Percentiles rank a stretch among this genome's conserved stretches.
Evolutionary conservation across 148 eudicot genomes (phyloP).

Genomic region (Rhododendron ferrugineum): DNA sequence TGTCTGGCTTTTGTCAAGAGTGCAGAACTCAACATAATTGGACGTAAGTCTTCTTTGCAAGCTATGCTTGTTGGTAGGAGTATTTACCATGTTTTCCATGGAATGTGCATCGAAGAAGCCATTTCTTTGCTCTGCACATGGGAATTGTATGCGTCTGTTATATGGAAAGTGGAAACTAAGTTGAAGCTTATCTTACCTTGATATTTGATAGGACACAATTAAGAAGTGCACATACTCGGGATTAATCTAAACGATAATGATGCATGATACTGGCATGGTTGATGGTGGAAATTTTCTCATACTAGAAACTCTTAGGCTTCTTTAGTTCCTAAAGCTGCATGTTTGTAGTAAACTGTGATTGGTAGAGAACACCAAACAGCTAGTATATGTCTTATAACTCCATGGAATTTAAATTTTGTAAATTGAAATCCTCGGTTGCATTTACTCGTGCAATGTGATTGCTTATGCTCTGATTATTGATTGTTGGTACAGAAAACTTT

Average conservation of each 20-base stretch:
- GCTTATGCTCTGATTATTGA: neutral
- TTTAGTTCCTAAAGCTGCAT: neutral
- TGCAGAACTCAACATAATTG: slow-evolving; percentile 71
- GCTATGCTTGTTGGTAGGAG: neutral
- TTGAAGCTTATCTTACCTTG: neutral
- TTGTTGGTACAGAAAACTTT: slow-evolving; percentile 62
- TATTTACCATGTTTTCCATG: neutral
- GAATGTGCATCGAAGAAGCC: neutral
- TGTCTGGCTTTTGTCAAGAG: slow-evolving; percentile 82
- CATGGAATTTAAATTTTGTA: neutral
- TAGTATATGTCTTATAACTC: neutral
- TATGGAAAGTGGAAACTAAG: neutral
- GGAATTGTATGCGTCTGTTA: neutral
- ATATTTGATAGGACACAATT: neutral
- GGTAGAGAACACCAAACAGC: neutral
- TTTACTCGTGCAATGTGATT: neutral
- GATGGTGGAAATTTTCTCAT: neutral
- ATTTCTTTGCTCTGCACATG: neutral
- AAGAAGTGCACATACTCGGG: neutral
- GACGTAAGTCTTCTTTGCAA: slow-evolving; percentile 54
- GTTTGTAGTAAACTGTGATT: neutral
- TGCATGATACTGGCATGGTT: neutral
- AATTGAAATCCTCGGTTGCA: neutral
- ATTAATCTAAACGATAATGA: neutral
- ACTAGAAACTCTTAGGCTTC: neutral